These are phyloP conservation scores for Tephrocybe sp. DNA, from an alignment of 768 basidiomycete genomes.

Conservation along the genomic window DNA sequence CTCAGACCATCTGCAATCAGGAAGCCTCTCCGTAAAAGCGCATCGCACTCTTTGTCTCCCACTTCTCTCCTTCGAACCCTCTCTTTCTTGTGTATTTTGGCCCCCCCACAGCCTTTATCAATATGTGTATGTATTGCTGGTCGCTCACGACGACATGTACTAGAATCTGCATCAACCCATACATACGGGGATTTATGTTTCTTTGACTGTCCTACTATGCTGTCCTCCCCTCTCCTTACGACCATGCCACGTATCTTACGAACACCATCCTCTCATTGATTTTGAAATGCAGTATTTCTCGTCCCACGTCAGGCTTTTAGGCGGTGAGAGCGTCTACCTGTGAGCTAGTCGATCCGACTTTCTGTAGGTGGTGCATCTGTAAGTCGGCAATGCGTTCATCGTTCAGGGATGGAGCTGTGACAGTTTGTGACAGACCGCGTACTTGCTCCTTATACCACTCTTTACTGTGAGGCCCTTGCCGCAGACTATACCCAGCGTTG, in stretches of 20 bases:
- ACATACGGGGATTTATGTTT: slow-evolving; percentile 7
- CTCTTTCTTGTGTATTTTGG: slow-evolving; percentile 5
- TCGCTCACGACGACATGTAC: slow-evolving; percentile 14
- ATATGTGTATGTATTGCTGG: slow-evolving; percentile 15
- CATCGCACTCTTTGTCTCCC: background rate
- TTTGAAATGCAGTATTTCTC: background rate
- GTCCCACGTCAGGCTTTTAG: no score
- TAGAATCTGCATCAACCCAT: slow-evolving; percentile 14
- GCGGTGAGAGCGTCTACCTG: no score
- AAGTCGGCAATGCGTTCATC: no score
- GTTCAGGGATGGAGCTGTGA: no score
- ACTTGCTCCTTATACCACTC: no score
- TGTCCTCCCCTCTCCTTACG: slow-evolving; percentile 4
- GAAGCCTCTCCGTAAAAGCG: slow-evolving; percentile 9
- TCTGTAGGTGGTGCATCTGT: no score
- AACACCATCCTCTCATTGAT: background rate
- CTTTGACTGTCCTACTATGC: slow-evolving; percentile 10
- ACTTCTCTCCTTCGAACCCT: slow-evolving; percentile 6
- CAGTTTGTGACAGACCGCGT: slow-evolving; percentile 1
- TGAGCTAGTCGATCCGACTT: no score
- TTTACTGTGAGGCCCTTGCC: no score
- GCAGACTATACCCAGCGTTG: background rate
- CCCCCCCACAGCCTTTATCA: slow-evolving; percentile 6
- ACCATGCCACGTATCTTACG: slow-evolving; percentile 7
- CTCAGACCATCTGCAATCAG: slow-evolving; percentile 6